Conservation (phyloP, 208 protist genomes). For the Acanthamoeba castellanii region DNA sequence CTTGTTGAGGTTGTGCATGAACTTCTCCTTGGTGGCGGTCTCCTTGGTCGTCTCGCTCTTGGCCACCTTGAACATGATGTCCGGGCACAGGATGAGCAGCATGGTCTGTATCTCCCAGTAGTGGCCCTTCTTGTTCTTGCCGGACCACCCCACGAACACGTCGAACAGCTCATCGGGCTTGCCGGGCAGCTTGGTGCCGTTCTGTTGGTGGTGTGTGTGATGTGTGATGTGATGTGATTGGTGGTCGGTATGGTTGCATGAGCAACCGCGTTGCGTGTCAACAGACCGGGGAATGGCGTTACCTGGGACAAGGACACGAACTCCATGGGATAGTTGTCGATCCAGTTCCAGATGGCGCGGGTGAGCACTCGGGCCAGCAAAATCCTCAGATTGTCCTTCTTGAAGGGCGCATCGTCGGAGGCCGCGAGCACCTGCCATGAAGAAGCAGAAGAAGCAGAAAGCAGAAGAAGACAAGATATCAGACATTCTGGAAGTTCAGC, state of each 20-base stretch:
- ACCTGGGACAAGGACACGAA: slow-evolving; percentile 78
- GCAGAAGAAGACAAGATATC: too few relatives aligned
- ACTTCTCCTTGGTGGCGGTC: slow-evolving; percentile 59
- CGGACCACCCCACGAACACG: slow-evolving; percentile 74
- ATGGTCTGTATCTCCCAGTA: slow-evolving; percentile 84
- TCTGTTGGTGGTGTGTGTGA: background rate
- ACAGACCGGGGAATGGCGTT: background rate
- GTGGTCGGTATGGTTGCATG: background rate
- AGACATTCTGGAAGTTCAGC: too few relatives aligned
- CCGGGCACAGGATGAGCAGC: slow-evolving; percentile 82
- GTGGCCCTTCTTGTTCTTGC: slow-evolving; percentile 80
- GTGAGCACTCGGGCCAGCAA: slow-evolving; percentile 73
- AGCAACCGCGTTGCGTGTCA: background rate
- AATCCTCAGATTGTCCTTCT: slow-evolving; percentile 77
- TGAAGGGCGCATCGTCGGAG: slow-evolving; percentile 39
- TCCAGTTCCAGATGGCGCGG: slow-evolving; percentile 81
- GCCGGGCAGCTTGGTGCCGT: background rate
- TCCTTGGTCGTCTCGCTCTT: slow-evolving; percentile 70
- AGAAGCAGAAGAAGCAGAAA: background rate
- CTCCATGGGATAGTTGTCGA: slow-evolving; percentile 82
- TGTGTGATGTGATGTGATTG: too few relatives aligned
- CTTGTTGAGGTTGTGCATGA: slow-evolving; percentile 80
- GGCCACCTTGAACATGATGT: slow-evolving; percentile 81
- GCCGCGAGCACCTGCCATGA: background rate
- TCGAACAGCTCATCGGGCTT: slow-evolving; percentile 81